Evolutionary conservation across 805 yeast species (phyloP).

Genomic region (Jamesozyma gamospora): DNA sequence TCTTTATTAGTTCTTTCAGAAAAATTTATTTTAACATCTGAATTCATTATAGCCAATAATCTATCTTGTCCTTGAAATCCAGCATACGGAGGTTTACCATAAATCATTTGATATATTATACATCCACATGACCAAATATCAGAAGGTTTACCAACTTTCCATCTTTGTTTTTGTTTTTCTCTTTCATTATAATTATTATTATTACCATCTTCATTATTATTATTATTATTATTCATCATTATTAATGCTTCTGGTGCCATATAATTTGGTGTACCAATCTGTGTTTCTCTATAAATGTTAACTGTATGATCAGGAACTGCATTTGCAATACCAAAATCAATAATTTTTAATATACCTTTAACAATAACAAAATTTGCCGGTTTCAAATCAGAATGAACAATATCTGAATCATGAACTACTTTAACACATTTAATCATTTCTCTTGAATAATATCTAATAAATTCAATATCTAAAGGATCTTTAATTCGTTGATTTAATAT

Average conservation of each 20-base stretch:
- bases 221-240: conserved; percentile 35
- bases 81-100: conserved; percentile 88
- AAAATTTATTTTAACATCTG: conserved; percentile 59
- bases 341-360: conserved; percentile 72
- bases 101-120: conserved; percentile 88
- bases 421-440: conserved; percentile 75
- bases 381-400: conserved; percentile 74
- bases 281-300: conserved; percentile 80
- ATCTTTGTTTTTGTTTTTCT: conserved; percentile 15
- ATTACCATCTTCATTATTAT: conserved; percentile 14
- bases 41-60: conserved; percentile 76
- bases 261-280: conserved; percentile 91
- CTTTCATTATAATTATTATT: conserved; percentile 7
- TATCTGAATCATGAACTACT: conserved; percentile 79
- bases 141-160: conserved; percentile 88
- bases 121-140: conserved; percentile 99
- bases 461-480: conserved; percentile 50
- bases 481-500: conserved; percentile 52
- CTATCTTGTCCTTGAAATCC: conserved; percentile 66
- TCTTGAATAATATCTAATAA: conserved; percentile 67
- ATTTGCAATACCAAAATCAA: conserved; percentile 94
- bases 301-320: conserved; percentile 88
- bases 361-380: conserved; percentile 72
- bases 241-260: conserved; percentile 96
- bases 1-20: conserved; percentile 55